Conservation (phyloP, 345 rosid species). For the Balakata baccata region DNA sequence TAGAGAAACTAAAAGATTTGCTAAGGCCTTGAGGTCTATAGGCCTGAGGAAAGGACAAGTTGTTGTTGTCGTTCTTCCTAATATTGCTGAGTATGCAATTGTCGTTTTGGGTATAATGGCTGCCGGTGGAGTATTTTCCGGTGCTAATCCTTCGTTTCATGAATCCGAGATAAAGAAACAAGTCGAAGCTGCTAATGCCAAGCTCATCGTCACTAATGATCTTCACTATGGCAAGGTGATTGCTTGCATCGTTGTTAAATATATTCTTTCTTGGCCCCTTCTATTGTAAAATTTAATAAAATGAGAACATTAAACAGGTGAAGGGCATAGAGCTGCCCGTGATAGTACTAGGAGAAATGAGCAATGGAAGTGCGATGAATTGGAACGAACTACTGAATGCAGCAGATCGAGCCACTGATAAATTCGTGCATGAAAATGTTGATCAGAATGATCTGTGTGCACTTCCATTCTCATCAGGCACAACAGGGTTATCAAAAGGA, state of each 20-base stretch:
- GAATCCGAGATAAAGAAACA: conserved; percentile 77
- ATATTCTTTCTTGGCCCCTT: background rate
- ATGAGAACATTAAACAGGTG: conserved; percentile 37
- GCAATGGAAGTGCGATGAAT: conserved; percentile 51
- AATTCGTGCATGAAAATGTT: conserved; percentile 29
- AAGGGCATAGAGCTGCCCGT: conserved; percentile 51
- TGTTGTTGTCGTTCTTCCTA: conserved; percentile 81
- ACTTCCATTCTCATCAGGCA: conserved; percentile 96
- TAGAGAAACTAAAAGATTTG: conserved; percentile 64
- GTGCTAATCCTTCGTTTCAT: conserved; percentile 76
- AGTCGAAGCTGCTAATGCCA: conserved; percentile 74
- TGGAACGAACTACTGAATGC: conserved; percentile 78
- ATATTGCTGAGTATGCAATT: conserved; percentile 79
- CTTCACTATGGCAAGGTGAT: conserved; percentile 63
- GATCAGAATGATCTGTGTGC: conserved; percentile 75
- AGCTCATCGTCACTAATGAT: conserved; percentile 63
- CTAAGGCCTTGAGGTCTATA: conserved; percentile 68
- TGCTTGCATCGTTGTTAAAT: background rate
- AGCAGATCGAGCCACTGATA: conserved; percentile 51
- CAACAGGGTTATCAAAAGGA: conserved; percentile 89
- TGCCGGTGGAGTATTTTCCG: conserved; percentile 85
- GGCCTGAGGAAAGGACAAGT: conserved; percentile 83
- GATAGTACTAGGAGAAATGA: conserved; percentile 51
- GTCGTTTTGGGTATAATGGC: conserved; percentile 87
- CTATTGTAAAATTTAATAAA: no score